Conservation (phyloP, 2,329 filamentous ascomycete genomes). For the Ophiostoma triangulosporum region DNA sequence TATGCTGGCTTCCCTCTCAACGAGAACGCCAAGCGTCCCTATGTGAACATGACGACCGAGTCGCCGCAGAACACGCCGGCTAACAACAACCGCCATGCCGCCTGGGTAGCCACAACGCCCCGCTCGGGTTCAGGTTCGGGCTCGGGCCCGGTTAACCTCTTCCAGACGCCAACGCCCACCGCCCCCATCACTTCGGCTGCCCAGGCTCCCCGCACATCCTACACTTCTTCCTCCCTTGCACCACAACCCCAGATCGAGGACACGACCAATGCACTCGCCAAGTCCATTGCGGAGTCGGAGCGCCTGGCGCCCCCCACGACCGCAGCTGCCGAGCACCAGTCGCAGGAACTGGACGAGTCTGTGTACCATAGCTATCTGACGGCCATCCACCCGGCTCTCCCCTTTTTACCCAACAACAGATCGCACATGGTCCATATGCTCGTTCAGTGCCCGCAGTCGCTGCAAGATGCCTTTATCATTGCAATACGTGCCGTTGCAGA, state of each 20-base stretch:
- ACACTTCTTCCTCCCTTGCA: constrained; percentile 8
- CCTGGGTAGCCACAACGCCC: constrained; percentile 35
- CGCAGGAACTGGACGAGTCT: constrained; percentile 29
- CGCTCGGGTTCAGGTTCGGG: too few species aligned
- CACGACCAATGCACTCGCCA: constrained; percentile 3
- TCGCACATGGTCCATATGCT: constrained; percentile 42
- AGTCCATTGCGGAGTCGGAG: constrained; percentile 17
- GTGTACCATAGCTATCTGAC: constrained; percentile 46
- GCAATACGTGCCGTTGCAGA: constrained; percentile 47
- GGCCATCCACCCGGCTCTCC: constrained; percentile 52
- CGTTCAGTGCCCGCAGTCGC: constrained; percentile 36
- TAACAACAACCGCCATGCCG: constrained; percentile 19
- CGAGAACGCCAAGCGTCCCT: constrained; percentile 33
- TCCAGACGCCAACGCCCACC: constrained; percentile 14
- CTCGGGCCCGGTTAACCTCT: constrained; percentile 25
- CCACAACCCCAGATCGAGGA: constrained; percentile 10
- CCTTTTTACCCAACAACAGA: constrained; percentile 47
- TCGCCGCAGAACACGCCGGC: not conserved
- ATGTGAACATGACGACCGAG: constrained; percentile 30
- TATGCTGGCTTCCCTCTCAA: constrained; percentile 23
- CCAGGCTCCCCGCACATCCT: constrained; percentile 3
- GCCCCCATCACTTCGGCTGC: not conserved
- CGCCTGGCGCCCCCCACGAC: constrained; percentile 13
- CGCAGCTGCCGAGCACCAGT: constrained; percentile 16
- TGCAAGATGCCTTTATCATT: constrained; percentile 51